These are phyloP conservation scores for Coemansia sp. DNA, from an alignment of 192 early-diverging fungal species.

Conservation along the genomic window DNA sequence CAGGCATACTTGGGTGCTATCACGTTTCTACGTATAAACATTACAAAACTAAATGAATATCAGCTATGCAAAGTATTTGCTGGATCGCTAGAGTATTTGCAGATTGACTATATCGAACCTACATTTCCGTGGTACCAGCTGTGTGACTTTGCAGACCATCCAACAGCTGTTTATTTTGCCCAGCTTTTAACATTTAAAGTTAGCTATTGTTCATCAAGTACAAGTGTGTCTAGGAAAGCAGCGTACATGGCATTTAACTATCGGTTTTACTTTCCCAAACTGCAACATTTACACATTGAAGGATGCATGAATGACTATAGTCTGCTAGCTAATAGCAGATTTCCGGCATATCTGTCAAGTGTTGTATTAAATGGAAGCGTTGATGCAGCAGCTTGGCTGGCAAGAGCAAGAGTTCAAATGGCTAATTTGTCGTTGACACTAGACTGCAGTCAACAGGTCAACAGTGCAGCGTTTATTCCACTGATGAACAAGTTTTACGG, in stretches of 20 bases:
- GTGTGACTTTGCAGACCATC: not conserved
- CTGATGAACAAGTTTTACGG: not conserved
- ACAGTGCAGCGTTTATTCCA: not conserved
- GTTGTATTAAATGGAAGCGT: not conserved
- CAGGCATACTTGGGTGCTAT: not conserved
- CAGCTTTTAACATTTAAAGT: not conserved
- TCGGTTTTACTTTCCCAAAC: not conserved
- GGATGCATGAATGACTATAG: not conserved
- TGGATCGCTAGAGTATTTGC: not conserved
- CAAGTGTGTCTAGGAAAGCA: not conserved
- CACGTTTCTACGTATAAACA: not conserved
- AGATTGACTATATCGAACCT: not conserved
- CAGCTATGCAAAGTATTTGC: constrained; percentile 1
- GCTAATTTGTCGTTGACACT: not conserved
- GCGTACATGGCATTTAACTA: not conserved
- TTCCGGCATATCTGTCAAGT: not conserved
- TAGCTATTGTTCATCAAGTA: not conserved
- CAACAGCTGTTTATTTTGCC: not conserved
- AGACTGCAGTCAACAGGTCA: not conserved
- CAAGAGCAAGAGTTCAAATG: not conserved
- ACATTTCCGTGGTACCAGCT: not conserved
- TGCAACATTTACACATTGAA: not conserved
- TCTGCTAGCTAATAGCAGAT: not conserved
- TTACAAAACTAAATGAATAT: not conserved
- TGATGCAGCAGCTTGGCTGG: not conserved